These are phyloP conservation scores for Capsicum pubescens DNA, from an alignment of 257 asterid species.

Conservation along the genomic window DNA sequence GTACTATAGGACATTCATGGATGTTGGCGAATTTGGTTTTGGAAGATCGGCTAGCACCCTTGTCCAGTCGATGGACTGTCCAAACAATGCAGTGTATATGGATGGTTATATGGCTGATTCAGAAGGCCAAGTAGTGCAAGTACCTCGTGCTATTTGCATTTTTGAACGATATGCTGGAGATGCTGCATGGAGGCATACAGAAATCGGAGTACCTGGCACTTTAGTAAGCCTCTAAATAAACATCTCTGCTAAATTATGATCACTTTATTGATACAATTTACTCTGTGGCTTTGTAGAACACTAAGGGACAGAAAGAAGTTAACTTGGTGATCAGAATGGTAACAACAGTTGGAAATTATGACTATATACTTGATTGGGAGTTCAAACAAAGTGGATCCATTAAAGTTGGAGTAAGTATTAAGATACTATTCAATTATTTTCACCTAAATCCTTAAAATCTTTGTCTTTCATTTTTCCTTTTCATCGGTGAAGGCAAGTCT, in stretches of 20 bases:
- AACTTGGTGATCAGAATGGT: slow-evolving; percentile 75
- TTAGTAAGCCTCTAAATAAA: neutral
- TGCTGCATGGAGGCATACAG: slow-evolving; percentile 80
- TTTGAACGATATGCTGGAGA: slow-evolving; percentile 59
- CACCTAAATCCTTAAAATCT: neutral
- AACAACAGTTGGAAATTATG: slow-evolving; percentile 73
- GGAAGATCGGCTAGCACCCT: slow-evolving; percentile 64
- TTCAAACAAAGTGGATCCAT: slow-evolving; percentile 77
- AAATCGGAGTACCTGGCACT: slow-evolving; percentile 26
- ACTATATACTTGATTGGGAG: slow-evolving; percentile 76
- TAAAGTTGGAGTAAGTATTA: slow-evolving; percentile 62
- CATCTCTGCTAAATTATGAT: neutral
- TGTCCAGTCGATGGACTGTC: slow-evolving; percentile 59
- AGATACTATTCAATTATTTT: neutral
- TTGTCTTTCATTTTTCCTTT: neutral
- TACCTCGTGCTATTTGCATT: slow-evolving; percentile 58
- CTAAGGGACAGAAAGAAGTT: slow-evolving; percentile 56
- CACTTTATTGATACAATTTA: neutral
- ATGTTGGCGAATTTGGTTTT: slow-evolving; percentile 77
- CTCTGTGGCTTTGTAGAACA: slow-evolving; percentile 44
- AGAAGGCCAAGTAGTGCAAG: slow-evolving; percentile 50
- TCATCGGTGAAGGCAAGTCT: slow-evolving; percentile 52
- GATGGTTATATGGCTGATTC: slow-evolving; percentile 64
- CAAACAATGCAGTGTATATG: slow-evolving; percentile 55
- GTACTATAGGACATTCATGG: slow-evolving; percentile 74